A percentile compares a stretch with the other conserved stretches of the same genome.
phyloP scores from a whole-genome alignment of 441 rosid species.

The Brassica balearica region DNA sequence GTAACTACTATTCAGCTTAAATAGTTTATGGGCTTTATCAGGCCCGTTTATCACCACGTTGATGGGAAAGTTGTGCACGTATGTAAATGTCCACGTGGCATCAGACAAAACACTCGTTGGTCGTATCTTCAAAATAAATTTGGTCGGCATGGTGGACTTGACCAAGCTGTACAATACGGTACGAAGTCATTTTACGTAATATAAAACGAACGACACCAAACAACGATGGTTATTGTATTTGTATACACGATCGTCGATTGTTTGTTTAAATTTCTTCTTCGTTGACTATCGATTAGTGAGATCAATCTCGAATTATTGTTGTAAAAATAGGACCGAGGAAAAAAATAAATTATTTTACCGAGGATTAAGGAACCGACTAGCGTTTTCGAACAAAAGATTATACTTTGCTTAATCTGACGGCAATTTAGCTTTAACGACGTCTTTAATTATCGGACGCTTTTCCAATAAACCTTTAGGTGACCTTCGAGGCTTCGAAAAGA shows the following conservation, averaged over 20 bases:
- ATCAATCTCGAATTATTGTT: neutral
- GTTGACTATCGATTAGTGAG: neutral
- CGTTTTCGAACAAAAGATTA: too few relatives aligned
- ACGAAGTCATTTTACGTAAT: constrained; percentile 29
- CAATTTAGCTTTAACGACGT: constrained; percentile 2
- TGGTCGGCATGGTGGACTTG: constrained; percentile 21
- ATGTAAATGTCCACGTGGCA: too few relatives aligned
- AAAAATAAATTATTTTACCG: too few relatives aligned
- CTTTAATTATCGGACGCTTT: neutral
- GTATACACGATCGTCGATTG: neutral
- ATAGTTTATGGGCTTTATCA: too few relatives aligned
- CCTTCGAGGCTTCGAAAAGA: constrained; percentile 37
- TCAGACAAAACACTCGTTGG: neutral
- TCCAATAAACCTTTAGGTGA: neutral
- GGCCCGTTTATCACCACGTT: too few relatives aligned
- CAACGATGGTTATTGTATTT: neutral
- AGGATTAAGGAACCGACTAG: too few relatives aligned
- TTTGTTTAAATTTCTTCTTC: neutral
- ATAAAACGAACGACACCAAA: constrained; percentile 12
- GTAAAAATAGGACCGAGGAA: neutral
- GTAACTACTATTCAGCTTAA: too few relatives aligned
- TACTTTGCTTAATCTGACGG: too few relatives aligned
- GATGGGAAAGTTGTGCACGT: too few relatives aligned
- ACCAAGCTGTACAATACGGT: constrained; percentile 24
- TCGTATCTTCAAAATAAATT: neutral